Evolutionary conservation across 306 rosid species (phyloP).

Genomic region (Sindora glabra): DNA sequence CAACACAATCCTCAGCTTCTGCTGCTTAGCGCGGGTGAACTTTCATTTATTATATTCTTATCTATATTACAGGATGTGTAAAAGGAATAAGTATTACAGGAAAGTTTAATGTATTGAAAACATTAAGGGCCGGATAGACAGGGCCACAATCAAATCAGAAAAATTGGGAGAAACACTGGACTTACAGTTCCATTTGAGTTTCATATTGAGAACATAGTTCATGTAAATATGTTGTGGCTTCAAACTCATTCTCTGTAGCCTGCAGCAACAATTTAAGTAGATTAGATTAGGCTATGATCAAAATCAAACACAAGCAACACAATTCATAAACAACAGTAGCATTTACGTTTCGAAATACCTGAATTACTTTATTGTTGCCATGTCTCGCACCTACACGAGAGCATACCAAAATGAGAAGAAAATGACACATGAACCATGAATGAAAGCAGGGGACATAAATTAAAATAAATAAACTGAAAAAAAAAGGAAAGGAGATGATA

Average conservation of each 20-base stretch:
- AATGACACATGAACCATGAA: not conserved
- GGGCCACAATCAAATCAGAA: not conserved
- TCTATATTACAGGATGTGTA: no score
- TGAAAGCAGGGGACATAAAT: not conserved
- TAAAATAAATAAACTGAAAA: not conserved
- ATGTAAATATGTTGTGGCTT: conserved; percentile 43
- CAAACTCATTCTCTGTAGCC: conserved; percentile 60
- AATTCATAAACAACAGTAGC: conserved; percentile 3
- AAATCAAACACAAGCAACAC: not conserved
- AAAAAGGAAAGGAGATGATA: no score
- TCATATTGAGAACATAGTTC: conserved; percentile 74
- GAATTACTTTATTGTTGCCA: conserved; percentile 28
- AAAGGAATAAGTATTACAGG: no score
- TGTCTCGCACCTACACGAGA: conserved; percentile 51
- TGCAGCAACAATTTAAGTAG: no score
- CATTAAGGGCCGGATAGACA: no score
- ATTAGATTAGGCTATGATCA: no score
- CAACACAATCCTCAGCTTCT: no score
- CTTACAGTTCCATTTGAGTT: conserved; percentile 69
- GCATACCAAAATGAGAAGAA: conserved; percentile 5
- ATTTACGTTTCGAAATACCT: conserved; percentile 43
- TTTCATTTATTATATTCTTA: no score
- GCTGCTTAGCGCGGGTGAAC: no score
- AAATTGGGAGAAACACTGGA: not conserved
- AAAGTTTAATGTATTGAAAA: no score